These are phyloP conservation scores for Triangularia verruculosa DNA, from an alignment of 2,329 filamentous ascomycete species.

Conservation along the genomic window DNA sequence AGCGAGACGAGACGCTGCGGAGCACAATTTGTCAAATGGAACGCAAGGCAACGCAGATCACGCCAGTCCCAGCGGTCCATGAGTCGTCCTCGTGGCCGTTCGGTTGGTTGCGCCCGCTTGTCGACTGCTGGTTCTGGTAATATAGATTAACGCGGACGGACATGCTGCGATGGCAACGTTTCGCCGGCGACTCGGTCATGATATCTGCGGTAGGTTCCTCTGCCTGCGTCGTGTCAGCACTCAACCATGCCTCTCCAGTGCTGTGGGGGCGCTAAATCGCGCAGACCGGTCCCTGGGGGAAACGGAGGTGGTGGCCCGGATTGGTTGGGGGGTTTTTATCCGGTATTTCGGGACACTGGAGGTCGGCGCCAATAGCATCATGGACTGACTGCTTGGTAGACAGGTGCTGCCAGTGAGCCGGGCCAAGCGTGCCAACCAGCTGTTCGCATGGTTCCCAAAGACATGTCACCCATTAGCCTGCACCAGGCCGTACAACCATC, in stretches of 20 bases:
- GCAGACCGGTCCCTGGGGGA: conserved; percentile 4
- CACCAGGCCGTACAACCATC: not conserved
- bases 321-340: conserved; percentile 20
- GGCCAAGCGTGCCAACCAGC: conserved; percentile 3
- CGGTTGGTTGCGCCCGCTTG: not conserved
- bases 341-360: conserved; percentile 19
- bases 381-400: not conserved
- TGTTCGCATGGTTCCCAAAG: conserved; percentile 1
- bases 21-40: not conserved
- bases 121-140: not conserved
- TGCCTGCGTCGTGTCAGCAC: conserved; percentile 3
- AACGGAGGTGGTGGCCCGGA: conserved; percentile 15
- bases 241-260: conserved; percentile 7
- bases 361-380: conserved; percentile 17
- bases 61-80: not conserved
- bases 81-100: not conserved
- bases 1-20: not conserved
- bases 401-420: not conserved
- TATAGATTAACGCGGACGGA: conserved; percentile 8
- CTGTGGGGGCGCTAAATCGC: conserved; percentile 14
- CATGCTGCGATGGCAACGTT: conserved; percentile 15
- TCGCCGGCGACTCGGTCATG: conserved; percentile 4
- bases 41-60: not conserved
- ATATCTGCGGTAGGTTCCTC: not conserved
- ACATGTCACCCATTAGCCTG: conserved; percentile 2